Evolutionary conservation across 2,329 filamentous ascomycete species (phyloP), one percentile per base, ranked within the genome.

Genomic region (Pseudogymnoascus verrucosus): DNA sequence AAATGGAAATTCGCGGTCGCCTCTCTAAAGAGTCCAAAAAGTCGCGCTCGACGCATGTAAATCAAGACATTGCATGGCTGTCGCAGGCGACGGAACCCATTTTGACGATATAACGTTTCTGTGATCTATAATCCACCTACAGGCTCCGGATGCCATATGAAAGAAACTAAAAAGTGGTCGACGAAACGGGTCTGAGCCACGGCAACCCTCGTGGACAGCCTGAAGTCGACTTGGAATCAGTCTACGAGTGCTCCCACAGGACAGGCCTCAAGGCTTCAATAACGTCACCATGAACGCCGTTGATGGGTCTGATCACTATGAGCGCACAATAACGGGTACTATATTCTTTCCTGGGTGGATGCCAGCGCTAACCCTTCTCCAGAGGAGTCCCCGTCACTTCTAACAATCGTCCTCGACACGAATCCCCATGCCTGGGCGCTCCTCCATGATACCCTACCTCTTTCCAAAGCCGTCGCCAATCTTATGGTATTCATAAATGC

Each of bases 401-500:
- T 97, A 62, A 89, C 91, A 69, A 88, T 99, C 71, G 83, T 99
- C 72, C 84, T 99, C 78, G 95, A 99, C 79, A 97, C 93, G 26
- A 99, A 99, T 74, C 95, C 95, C 2, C 89, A 93, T 70, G 93
- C 95, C 70, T 96, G 95, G 95, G 87, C 90, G 5, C 82, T 90
- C 65, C 84, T 98, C 51, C 81, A 87, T 65, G 78, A 85, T 64
- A 84, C 84, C 34, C 86, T 98, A 6, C 86, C 93, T 28, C 84
- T 99, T 65, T 90, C 90, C 60, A 88, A 89, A 71, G 91, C 91
- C 66, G 81, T 99, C 65, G 91, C 93, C 66, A 89, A 93, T 77
- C 84, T 98, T 67, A 88, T 98, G 71, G 89, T 99, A 79, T 98
- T 97, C 78, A 88, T 97, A 78, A 98, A 99, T 76, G 91, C 93